Conservation (phyloP, 1,284 basidiomycete species). For the Rugosomyces carneus region DNA sequence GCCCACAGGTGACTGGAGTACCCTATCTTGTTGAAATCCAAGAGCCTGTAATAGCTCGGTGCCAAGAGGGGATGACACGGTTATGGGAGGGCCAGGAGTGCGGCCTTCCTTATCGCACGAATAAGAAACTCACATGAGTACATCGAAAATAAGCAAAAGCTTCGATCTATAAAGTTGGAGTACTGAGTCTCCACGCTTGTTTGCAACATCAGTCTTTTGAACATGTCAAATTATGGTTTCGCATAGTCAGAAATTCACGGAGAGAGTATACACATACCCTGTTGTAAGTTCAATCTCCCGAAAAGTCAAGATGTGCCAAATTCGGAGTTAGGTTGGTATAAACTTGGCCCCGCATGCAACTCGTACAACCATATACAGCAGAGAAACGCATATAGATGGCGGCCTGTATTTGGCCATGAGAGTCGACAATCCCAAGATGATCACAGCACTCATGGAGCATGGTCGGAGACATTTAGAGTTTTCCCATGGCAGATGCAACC, state of each 20-base stretch:
- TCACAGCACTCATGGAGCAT: constrained; percentile 4
- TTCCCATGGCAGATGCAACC: background rate
- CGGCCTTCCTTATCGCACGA: constrained; percentile 3
- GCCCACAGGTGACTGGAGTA: constrained; percentile 12
- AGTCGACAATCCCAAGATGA: constrained; percentile 1
- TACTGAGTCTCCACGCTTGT: background rate
- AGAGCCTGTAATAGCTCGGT: constrained; percentile 3
- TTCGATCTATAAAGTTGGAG: background rate
- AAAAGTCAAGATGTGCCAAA: background rate
- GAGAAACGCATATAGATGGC: background rate
- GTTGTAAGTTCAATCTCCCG: constrained; percentile 2
- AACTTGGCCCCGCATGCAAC: background rate
- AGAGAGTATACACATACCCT: background rate
- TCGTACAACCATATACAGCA: background rate
- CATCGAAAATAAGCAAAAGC: background rate
- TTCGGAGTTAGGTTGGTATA: background rate
- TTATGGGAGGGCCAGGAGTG: background rate
- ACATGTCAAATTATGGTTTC: background rate
- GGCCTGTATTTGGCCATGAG: background rate
- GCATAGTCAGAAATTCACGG: background rate
- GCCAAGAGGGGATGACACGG: constrained; percentile 12
- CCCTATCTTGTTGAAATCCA: constrained; percentile 6
- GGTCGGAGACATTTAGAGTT: background rate
- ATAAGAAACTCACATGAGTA: constrained; percentile 1
- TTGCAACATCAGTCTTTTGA: background rate